These are phyloP conservation scores for Spergularia bocconei DNA, from an alignment of 148 eudicot genomes.

Conservation along the genomic window DNA sequence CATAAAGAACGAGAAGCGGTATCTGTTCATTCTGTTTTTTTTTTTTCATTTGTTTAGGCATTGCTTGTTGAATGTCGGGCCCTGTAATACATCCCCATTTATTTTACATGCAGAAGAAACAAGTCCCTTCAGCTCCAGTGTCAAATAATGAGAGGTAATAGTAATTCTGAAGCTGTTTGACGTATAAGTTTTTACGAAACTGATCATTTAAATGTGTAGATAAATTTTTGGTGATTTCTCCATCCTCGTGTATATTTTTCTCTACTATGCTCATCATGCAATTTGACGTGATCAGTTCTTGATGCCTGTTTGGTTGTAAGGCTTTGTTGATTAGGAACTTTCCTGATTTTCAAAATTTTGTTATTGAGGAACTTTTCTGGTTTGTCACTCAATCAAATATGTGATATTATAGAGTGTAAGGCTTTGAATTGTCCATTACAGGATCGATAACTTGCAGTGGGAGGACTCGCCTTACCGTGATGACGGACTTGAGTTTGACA, in stretches of 20 bases:
- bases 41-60: not conserved
- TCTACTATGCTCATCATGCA: too few species aligned
- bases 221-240: too few species aligned
- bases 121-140: conserved; percentile 30
- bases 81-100: not conserved
- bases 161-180: not conserved
- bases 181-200: not conserved
- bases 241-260: too few species aligned
- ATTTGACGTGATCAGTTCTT: too few species aligned
- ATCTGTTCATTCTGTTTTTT: conserved; percentile 18
- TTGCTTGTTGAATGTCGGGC: conserved; percentile 8
- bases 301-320: too few species aligned
- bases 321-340: too few species aligned
- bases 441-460: conserved; percentile 32
- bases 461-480: conserved; percentile 35
- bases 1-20: conserved; percentile 56
- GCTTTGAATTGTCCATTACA: conserved; percentile 29
- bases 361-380: too few species aligned
- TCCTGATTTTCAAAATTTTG: too few species aligned
- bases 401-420: too few species aligned
- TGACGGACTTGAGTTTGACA: conserved; percentile 38
- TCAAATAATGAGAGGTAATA: conserved; percentile 46
- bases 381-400: too few species aligned
- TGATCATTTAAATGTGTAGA: too few species aligned
- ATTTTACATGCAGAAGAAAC: conserved; percentile 59